Percentiles rank a stretch among this genome's conserved stretches.
Evolutionary conservation across 2,329 filamentous ascomycete species (phyloP).

Genomic region (Thelonectria olida): DNA sequence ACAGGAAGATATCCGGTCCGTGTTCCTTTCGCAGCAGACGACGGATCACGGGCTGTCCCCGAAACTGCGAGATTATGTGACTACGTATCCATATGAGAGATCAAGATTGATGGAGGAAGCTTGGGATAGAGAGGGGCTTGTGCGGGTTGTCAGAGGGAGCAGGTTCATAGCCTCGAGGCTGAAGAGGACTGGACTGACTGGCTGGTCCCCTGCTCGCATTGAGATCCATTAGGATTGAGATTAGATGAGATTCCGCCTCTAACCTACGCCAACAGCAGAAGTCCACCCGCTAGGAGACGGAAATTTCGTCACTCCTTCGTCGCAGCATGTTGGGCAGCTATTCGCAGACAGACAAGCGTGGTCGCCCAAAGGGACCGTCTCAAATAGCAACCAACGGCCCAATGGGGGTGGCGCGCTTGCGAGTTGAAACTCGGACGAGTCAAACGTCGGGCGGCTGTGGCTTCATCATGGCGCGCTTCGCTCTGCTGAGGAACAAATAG

Average conservation of each 20-base stretch:
- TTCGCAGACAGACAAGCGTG: slow-evolving; percentile 19
- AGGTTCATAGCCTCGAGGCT: not conserved
- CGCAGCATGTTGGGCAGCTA: slow-evolving; percentile 20
- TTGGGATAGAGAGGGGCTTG: not conserved
- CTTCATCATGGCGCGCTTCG: not conserved
- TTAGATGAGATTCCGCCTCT: slow-evolving; percentile 24
- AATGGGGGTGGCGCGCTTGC: not conserved
- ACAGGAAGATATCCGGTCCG: slow-evolving; percentile 4
- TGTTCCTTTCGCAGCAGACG: not conserved
- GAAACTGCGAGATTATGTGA: not conserved
- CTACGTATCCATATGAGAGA: no score
- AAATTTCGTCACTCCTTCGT: not conserved
- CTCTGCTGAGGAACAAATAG: no score
- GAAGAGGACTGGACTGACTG: slow-evolving; percentile 2
- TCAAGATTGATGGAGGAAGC: slow-evolving; percentile 1
- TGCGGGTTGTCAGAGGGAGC: not conserved
- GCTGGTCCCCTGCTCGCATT: slow-evolving; percentile 18
- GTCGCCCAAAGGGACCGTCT: slow-evolving; percentile 24
- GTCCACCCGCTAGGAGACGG: not conserved
- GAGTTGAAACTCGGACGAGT: not conserved
- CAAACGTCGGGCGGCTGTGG: not conserved
- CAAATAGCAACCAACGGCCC: not conserved
- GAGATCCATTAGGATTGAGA: slow-evolving; percentile 14
- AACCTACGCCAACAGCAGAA: slow-evolving; percentile 18
- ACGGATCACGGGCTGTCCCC: not conserved